phyloP scores from a whole-genome alignment of 805 yeast species.

The Teunomyces barrocoloradensis region DNA sequence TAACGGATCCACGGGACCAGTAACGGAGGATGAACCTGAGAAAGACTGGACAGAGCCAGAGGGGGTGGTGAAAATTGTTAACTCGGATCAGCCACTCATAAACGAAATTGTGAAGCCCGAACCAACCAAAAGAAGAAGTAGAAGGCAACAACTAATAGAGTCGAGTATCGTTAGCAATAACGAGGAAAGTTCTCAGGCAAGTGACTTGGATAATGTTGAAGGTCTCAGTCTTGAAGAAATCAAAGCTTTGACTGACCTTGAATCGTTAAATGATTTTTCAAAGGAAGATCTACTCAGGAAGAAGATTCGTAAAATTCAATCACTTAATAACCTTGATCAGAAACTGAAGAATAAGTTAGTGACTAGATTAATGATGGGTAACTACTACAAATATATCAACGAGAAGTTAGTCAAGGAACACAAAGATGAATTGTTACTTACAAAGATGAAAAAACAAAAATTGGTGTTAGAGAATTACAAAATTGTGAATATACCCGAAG shows the following conservation, averaged over 20 bases:
- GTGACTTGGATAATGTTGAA: constrained; percentile 32
- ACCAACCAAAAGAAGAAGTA: constrained; percentile 1
- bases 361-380: constrained; percentile 67
- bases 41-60: constrained; percentile 47
- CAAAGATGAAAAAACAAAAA: constrained; percentile 14
- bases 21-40: constrained; percentile 12
- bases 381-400: constrained; percentile 51
- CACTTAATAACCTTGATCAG: constrained; percentile 35
- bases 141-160: constrained; percentile 1
- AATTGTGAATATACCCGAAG: neutral
- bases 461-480: constrained; percentile 13
- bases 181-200: constrained; percentile 15
- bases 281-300: constrained; percentile 42
- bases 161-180: neutral
- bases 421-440: constrained; percentile 1
- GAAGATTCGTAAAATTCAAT: constrained; percentile 49
- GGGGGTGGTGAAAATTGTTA: constrained; percentile 50
- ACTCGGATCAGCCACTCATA: constrained; percentile 47
- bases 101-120: constrained; percentile 54
- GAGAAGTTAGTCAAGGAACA: constrained; percentile 18
- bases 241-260: constrained; percentile 33
- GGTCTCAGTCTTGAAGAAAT: constrained; percentile 37
- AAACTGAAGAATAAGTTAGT: constrained; percentile 48
- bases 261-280: constrained; percentile 35
- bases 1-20: neutral